phyloP scores from a whole-genome alignment of 1,139 yeast species.

The Debaryomyces psychrophilus region DNA sequence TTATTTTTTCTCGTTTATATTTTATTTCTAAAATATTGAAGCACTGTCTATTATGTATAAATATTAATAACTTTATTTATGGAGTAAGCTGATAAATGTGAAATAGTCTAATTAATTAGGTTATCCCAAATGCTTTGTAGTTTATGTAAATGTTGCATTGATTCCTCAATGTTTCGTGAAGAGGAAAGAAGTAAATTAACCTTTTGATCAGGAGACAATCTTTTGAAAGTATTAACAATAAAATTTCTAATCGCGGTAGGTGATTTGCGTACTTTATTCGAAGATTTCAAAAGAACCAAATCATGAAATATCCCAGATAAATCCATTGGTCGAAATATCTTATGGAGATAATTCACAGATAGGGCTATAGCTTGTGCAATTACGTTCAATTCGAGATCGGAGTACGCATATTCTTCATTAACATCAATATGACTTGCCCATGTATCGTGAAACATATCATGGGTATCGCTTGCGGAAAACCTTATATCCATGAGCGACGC shows the following conservation, averaged over 20 bases:
- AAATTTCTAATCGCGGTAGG: slow-evolving; percentile 13
- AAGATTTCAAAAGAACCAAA: slow-evolving; percentile 1
- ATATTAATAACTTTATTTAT: neutral
- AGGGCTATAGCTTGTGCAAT: slow-evolving; percentile 37
- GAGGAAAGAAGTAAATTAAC: slow-evolving; percentile 23
- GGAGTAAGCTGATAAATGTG: neutral
- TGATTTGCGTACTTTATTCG: neutral
- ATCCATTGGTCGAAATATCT: slow-evolving; percentile 33
- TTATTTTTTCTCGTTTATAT: slow-evolving; percentile 2
- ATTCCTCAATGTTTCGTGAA: slow-evolving; percentile 7
- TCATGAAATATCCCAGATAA: slow-evolving; percentile 14
- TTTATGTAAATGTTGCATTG: slow-evolving; percentile 16
- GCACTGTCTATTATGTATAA: slow-evolving; percentile 1
- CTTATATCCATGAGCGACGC: slow-evolving; percentile 48
- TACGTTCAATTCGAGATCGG: slow-evolving; percentile 38
- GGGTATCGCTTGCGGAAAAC: slow-evolving; percentile 35
- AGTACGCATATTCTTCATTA: slow-evolving; percentile 53
- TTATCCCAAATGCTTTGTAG: slow-evolving; percentile 28
- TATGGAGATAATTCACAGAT: slow-evolving; percentile 33
- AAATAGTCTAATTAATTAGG: slow-evolving; percentile 1
- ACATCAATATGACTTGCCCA: slow-evolving; percentile 56
- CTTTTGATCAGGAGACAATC: slow-evolving; percentile 27
- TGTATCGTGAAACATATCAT: slow-evolving; percentile 33
- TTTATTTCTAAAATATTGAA: neutral
- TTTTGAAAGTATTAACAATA: slow-evolving; percentile 16